A percentile compares a stretch with the other conserved stretches of the same genome.
These are phyloP conservation scores for Protoeuglena noctilucae DNA, from an alignment of 139 green algal species.

Conservation along the genomic window DNA sequence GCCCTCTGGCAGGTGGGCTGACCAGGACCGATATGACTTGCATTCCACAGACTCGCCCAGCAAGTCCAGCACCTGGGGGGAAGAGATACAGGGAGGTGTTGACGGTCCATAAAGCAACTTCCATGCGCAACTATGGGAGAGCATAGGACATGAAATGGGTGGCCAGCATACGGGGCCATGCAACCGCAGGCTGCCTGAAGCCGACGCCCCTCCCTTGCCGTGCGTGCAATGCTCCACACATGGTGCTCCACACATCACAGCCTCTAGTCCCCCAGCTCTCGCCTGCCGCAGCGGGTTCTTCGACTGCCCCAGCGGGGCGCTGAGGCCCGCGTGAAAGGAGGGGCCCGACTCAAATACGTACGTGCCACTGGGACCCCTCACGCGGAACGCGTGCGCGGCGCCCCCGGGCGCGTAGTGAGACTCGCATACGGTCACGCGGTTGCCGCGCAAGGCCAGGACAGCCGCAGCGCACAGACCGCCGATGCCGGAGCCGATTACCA, in stretches of 20 bases:
- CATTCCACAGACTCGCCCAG: constrained; percentile 41
- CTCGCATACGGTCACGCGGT: constrained; percentile 55
- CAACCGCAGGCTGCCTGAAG: too few species aligned
- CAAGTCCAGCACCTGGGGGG: constrained; percentile 29
- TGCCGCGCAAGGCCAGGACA: constrained; percentile 46
- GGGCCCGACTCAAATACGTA: constrained; percentile 78
- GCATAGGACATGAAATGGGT: too few species aligned
- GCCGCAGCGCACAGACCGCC: constrained; percentile 54
- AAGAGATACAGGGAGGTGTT: not conserved
- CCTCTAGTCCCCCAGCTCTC: too few species aligned
- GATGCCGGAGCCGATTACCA: constrained; percentile 48
- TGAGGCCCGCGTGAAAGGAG: constrained; percentile 64
- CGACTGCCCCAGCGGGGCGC: constrained; percentile 16
- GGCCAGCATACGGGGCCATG: too few species aligned
- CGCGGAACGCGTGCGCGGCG: constrained; percentile 39
- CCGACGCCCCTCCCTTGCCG: too few species aligned
- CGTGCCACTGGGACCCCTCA: too few species aligned
- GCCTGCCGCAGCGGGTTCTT: constrained; percentile 47
- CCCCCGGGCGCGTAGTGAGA: constrained; percentile 63
- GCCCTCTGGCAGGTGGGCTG: constrained; percentile 35
- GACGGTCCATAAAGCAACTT: too few species aligned
- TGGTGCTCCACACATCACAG: too few species aligned
- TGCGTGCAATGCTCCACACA: too few species aligned
- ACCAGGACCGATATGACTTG: constrained; percentile 38
- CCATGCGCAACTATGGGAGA: too few species aligned